phyloP scores from a whole-genome alignment of 768 basidiomycete genomes.

The Kwoniella dejecticola region DNA sequence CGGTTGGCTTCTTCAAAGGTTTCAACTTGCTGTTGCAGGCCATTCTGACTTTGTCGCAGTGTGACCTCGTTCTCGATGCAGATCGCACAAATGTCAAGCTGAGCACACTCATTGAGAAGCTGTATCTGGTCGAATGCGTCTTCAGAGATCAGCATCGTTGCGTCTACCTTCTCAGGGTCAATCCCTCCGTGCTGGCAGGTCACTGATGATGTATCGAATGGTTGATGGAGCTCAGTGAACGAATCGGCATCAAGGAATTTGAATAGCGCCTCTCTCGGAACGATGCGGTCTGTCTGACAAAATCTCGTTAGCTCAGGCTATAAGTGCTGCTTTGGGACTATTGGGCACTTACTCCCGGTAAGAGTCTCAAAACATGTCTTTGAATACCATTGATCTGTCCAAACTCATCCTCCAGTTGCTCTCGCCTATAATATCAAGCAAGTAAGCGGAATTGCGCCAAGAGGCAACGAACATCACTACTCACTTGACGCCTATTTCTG shows the following conservation, averaged over 20 bases:
- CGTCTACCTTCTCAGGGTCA: slow-evolving; percentile 29
- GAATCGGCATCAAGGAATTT: slow-evolving; percentile 23
- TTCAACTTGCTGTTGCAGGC: slow-evolving; percentile 13
- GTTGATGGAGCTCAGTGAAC: slow-evolving; percentile 17
- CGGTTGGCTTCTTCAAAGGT: slow-evolving; percentile 31
- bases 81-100: slow-evolving; percentile 25
- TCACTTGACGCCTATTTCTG: slow-evolving; percentile 26
- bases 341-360: slow-evolving; percentile 35
- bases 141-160: slow-evolving; percentile 28
- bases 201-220: slow-evolving; percentile 25
- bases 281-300: slow-evolving; percentile 26
- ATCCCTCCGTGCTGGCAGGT: slow-evolving; percentile 32
- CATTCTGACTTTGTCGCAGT: neutral
- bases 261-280: slow-evolving; percentile 34
- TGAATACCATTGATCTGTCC: slow-evolving; percentile 20
- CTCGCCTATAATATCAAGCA: slow-evolving; percentile 6
- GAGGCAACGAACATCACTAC: no score
- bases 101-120: slow-evolving; percentile 1
- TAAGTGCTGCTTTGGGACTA: no score
- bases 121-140: slow-evolving; percentile 29
- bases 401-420: slow-evolving; percentile 23
- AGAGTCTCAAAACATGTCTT: slow-evolving; percentile 18
- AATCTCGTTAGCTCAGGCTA: neutral
- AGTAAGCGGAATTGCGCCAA: slow-evolving; percentile 16
- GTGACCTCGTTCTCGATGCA: slow-evolving; percentile 29